Percentiles rank a stretch among this genome's conserved stretches.
These are phyloP conservation scores for Glarea lozoyensis DNA, from an alignment of 495 filamentous ascomycete species.

Conservation along the genomic window DNA sequence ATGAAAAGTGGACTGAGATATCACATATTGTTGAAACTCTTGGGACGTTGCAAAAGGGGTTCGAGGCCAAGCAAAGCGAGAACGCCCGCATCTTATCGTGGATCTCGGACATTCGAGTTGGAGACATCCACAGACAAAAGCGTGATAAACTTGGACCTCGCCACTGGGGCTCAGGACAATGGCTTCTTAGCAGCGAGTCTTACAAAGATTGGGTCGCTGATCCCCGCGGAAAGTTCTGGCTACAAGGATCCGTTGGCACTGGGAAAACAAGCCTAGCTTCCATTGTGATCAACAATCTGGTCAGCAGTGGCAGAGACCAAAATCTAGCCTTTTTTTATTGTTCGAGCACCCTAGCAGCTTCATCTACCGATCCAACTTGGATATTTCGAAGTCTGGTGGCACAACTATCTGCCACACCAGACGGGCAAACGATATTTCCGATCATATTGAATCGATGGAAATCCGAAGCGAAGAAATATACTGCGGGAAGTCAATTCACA, in stretches of 20 bases:
- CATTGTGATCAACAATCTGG: too few species aligned
- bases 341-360: background rate
- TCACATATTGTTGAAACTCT: background rate
- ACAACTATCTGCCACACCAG: background rate
- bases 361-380: conserved; percentile 1
- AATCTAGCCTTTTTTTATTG: conserved; percentile 3
- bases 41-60: conserved; percentile 1
- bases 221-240: too few species aligned
- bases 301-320: too few species aligned
- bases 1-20: conserved; percentile 4
- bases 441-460: conserved; percentile 2
- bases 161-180: too few species aligned
- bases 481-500: conserved; percentile 1
- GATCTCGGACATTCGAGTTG: too few species aligned
- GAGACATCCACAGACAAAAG: too few species aligned
- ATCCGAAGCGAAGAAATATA: conserved; percentile 1
- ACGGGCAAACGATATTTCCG: background rate
- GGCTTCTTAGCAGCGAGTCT: too few species aligned
- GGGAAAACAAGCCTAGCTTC: too few species aligned
- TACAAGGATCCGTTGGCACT: too few species aligned
- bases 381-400: conserved; percentile 7
- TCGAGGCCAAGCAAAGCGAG: conserved; percentile 1
- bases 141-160: too few species aligned
- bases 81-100: background rate
- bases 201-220: too few species aligned